Conservation (phyloP, 2,329 filamentous ascomycete species). For the Xylaria polymorpha region DNA sequence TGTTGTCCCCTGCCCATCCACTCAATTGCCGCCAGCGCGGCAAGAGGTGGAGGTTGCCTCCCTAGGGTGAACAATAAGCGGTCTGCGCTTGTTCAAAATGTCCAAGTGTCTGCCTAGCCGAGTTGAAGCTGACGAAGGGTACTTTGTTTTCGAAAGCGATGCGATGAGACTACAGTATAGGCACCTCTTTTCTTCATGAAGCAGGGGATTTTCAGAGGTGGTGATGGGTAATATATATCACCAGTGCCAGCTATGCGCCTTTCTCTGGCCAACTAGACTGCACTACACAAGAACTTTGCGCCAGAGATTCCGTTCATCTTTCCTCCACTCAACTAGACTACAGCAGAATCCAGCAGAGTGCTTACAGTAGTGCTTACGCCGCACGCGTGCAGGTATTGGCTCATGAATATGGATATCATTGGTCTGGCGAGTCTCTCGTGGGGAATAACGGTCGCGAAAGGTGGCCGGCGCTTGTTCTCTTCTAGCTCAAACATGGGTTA, state of each 20-base stretch:
- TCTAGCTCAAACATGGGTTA: slow-evolving; percentile 39
- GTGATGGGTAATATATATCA: not conserved
- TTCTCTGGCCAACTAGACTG: not conserved
- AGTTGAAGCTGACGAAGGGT: slow-evolving; percentile 10
- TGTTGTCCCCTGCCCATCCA: slow-evolving; percentile 30
- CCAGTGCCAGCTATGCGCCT: not conserved
- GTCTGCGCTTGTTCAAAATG: slow-evolving; percentile 24
- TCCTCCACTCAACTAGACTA: not conserved
- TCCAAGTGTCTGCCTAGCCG: slow-evolving; percentile 16
- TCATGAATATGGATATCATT: slow-evolving; percentile 29
- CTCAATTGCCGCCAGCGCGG: slow-evolving; percentile 37
- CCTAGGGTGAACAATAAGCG: not conserved
- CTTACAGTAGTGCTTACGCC: slow-evolving; percentile 2
- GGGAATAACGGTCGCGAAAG: slow-evolving; percentile 38
- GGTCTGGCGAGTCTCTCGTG: slow-evolving; percentile 27
- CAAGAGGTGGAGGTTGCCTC: slow-evolving; percentile 9
- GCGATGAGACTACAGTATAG: not conserved
- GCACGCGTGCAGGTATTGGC: not conserved
- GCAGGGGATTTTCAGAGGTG: not conserved
- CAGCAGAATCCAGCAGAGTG: slow-evolving; percentile 4
- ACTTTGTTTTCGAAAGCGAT: not conserved
- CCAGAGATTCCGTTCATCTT: not conserved
- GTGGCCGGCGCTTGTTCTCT: slow-evolving; percentile 50
- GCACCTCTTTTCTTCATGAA: not conserved
- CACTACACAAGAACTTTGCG: not conserved